phyloP scores from a whole-genome alignment of 495 filamentous ascomycete genomes.

The Echria macrotheca region DNA sequence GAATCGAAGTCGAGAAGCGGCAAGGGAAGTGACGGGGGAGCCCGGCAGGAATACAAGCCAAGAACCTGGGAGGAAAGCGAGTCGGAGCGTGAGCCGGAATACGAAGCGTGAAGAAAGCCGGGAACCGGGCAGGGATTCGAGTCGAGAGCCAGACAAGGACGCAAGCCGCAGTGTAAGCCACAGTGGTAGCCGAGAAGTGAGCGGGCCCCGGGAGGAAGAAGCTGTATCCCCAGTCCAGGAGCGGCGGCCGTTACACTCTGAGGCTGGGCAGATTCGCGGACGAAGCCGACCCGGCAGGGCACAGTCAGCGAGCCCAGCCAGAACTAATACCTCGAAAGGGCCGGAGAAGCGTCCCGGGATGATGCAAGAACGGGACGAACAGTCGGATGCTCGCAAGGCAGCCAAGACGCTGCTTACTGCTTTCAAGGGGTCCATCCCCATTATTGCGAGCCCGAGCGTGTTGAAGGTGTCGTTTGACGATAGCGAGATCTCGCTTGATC shows the following conservation, averaged over 20 bases:
- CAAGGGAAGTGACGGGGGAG: background rate
- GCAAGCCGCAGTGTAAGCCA: background rate
- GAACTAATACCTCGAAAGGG: background rate
- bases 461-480: constrained; percentile 11
- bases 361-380: background rate
- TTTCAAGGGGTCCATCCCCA: constrained; percentile 16
- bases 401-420: background rate
- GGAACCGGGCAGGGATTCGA: background rate
- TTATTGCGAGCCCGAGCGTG: constrained; percentile 27
- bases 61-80: background rate
- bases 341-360: background rate
- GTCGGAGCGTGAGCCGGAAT: background rate
- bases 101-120: background rate
- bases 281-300: background rate
- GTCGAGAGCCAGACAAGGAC: background rate
- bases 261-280: background rate
- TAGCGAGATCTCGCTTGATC: background rate
- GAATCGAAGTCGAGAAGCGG: background rate
- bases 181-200: background rate
- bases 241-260: background rate
- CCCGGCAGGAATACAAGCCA: background rate
- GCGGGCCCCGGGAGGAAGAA: background rate
- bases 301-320: background rate
- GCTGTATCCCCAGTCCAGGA: background rate
- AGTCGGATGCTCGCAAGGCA: background rate